phyloP scores from a whole-genome alignment of 441 rosid genomes.

The Populus hybrid region DNA sequence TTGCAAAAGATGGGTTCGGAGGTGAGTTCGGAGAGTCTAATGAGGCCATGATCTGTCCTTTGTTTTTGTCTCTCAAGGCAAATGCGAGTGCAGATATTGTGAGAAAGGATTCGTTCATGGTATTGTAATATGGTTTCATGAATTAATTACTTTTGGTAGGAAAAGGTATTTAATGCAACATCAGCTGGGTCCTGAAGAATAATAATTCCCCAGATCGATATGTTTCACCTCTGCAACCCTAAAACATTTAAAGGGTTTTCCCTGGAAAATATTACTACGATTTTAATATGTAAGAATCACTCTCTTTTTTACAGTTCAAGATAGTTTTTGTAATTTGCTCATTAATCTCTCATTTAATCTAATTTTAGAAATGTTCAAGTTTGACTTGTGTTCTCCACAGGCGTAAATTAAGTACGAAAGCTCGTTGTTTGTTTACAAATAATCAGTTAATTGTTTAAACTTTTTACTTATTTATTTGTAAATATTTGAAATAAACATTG shows the following conservation, averaged over 20 bases:
- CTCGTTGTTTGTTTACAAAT: no score
- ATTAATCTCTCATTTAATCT: no score
- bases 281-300: not conserved
- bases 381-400: no score
- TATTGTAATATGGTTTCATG: not conserved
- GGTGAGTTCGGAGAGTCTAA: constrained; percentile 33
- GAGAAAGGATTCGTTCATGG: not conserved
- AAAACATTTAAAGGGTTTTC: not conserved
- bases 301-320: not conserved
- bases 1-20: constrained; percentile 34
- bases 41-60: constrained; percentile 26
- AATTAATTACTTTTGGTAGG: not conserved
- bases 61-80: not conserved
- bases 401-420: no score
- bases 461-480: no score
- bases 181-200: not conserved
- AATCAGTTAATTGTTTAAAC: no score
- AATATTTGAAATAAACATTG: no score
- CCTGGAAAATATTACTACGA: not conserved
- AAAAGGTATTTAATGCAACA: not conserved
- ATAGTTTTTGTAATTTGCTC: no score
- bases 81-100: not conserved
- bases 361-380: no score
- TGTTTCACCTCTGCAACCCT: not conserved
- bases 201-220: not conserved